Base-by-base conservation (phyloP, 208 protist genomes). In the Trypanosomatidae sp. region DNA sequence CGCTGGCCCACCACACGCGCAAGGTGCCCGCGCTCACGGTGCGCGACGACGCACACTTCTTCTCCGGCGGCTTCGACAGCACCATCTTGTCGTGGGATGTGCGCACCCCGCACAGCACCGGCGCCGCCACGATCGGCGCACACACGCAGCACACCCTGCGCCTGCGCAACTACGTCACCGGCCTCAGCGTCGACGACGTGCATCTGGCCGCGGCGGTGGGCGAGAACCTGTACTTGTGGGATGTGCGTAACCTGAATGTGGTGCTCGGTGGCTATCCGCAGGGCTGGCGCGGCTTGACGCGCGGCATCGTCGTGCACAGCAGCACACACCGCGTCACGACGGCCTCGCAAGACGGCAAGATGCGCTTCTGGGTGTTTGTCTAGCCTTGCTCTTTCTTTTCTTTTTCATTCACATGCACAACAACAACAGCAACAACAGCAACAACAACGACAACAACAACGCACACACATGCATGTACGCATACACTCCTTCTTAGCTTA, bases 191-290 rank as follows among this genome's bases (percentile, higher is more conserved):
- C 20, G 68, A 91, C 40, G 71, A 83, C 56, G 37, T 79, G 4
- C 67, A 91, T 52, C 61, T 91, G 22, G 74, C 71, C 0, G 76
- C 74, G 13, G 73, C 66, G 47, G 82, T 85, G 1, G 82, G 82
- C 23, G 71, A 87, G 51, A 87, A 84, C 28, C 50, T 91, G 49
- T 87, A 85, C 54, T 33, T 86, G 48, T 87, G 76, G 74, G 82
- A 91, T 50, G 60, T 87, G 21, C 70, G 82, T 0, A 84, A 83
- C 42, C 58, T 88, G 23, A 61, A 64, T 44, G 68, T 61, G 13
- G 76, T 87, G 26, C 58, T 91, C 3, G 82, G 77, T 10, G 82
- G 73, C 7, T 83, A 75, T 45, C 71, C 70, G 41, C 71, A 90
- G 26, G 81, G 61, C 11, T 90, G 81, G 81, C 61, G 72, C 44